Evolutionary conservation across 1,139 yeast genomes (phyloP), one percentile per base, ranked within the genome.

Genomic region (Pneumocystis carinii): DNA sequence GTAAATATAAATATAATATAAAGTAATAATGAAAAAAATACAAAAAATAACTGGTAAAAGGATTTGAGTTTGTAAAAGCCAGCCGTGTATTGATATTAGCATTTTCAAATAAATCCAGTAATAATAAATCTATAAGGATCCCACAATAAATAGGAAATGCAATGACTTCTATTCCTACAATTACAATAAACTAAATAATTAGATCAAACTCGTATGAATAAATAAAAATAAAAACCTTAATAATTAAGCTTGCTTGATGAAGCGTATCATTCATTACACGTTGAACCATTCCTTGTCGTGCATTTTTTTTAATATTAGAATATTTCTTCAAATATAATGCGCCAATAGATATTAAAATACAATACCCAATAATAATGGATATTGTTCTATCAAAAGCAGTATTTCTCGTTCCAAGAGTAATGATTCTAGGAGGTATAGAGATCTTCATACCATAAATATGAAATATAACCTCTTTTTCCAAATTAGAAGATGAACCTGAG

Each of bases 111-210:
- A 75, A 59, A 2, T 79, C 78, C 53, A 74, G 60, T 19, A 83
- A 67, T 14, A 90, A 85, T 65, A 86, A 76, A 69, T 87, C 92
- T 17, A 64, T 74, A 69, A 90, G 78, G 69, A 83, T 75, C 0
- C 98, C 99, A 71, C 97, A 90, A 69, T 84, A 84, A 0, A 87
- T 79, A 0, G 99, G 98, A 75, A 92, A 92, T 7, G 86, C 77
- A 32, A 87, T 79, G 62, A 90, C 79, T 72, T 92, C 99, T 65
- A 89, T 81, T 6, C 85, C 81, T 71, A 90, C 86, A 17, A 92
- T 80, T 7, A 81, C 70, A 66, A 87, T 82, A 8, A 90, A 62
- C 39, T 57, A 29, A 24, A 29, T 8, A 37, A 29, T 37, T 48
- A 48, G 55, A 24, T 14, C 14, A 29, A 57, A 27, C 14, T 39